These are phyloP conservation scores for Solanum pinnatisectum DNA, from an alignment of 257 asterid species.

Conservation along the genomic window DNA sequence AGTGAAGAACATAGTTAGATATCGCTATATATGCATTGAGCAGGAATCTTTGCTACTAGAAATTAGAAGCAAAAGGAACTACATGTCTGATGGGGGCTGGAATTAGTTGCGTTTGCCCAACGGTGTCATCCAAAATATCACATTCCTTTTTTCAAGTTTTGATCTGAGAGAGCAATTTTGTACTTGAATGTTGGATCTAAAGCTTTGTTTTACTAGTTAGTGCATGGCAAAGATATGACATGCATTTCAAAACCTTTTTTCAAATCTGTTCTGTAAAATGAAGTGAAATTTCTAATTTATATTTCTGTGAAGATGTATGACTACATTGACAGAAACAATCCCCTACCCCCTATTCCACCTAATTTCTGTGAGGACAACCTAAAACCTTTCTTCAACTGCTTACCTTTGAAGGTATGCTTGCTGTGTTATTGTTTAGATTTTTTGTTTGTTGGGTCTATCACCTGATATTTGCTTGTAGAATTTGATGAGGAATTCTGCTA, in stretches of 20 bases:
- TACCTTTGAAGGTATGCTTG: not conserved
- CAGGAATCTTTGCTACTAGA: not conserved
- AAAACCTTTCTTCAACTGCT: not conserved
- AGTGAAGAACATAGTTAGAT: slow-evolving; percentile 14
- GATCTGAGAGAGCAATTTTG: not conserved
- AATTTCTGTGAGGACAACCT: no score
- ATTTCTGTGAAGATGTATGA: not conserved
- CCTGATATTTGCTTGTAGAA: not conserved
- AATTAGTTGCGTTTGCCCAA: not conserved
- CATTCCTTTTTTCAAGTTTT: not conserved
- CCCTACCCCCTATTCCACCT: not conserved
- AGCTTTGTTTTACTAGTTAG: not conserved
- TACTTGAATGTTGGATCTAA: not conserved
- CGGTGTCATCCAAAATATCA: not conserved
- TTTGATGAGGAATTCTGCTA: not conserved
- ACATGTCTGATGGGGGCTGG: not conserved
- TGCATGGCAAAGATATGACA: not conserved
- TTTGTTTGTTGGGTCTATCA: not conserved
- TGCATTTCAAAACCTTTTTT: not conserved
- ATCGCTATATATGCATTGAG: not conserved
- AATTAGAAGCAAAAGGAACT: not conserved
- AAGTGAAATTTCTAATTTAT: not conserved
- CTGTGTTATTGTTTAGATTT: not conserved
- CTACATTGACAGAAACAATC: not conserved
- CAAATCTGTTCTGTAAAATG: not conserved